phyloP scores from a whole-genome alignment of 345 rosid species.

The Salix arbutifolia region DNA sequence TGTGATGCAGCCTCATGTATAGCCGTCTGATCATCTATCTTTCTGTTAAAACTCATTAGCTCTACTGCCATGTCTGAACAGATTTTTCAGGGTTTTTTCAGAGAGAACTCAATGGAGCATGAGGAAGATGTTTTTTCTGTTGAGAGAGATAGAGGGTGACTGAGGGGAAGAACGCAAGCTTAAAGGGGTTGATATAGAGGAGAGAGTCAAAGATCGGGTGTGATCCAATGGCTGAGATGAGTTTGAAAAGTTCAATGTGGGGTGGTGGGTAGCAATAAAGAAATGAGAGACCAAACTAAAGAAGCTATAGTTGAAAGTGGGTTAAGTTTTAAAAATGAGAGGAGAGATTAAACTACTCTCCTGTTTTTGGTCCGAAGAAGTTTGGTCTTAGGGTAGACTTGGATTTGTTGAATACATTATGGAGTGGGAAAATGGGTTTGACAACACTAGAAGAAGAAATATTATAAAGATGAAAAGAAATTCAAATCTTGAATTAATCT shows the following conservation, averaged over 20 bases:
- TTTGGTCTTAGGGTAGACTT: too few species aligned
- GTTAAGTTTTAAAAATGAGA: too few species aligned
- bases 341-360: too few species aligned
- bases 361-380: too few species aligned
- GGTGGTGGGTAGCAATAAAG: neutral
- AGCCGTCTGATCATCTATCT: slow-evolving; percentile 68
- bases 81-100: too few species aligned
- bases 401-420: too few species aligned
- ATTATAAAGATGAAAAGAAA: neutral
- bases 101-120: neutral
- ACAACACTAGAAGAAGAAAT: too few species aligned
- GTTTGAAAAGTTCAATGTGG: slow-evolving; percentile 23
- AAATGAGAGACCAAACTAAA: neutral
- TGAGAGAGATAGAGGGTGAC: neutral
- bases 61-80: slow-evolving; percentile 53
- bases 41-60: slow-evolving; percentile 46
- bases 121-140: neutral
- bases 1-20: slow-evolving; percentile 83
- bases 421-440: too few species aligned
- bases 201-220: slow-evolving; percentile 6
- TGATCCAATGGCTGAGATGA: slow-evolving; percentile 21
- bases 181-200: slow-evolving; percentile 35
- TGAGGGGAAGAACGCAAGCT: neutral
- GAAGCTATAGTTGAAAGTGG: neutral
- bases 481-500: too few species aligned